A percentile compares a stretch with the other conserved stretches of the same genome.
These are phyloP conservation scores for Jaltomata sinuosa DNA, from an alignment of 257 asterid genomes.

Conservation along the genomic window DNA sequence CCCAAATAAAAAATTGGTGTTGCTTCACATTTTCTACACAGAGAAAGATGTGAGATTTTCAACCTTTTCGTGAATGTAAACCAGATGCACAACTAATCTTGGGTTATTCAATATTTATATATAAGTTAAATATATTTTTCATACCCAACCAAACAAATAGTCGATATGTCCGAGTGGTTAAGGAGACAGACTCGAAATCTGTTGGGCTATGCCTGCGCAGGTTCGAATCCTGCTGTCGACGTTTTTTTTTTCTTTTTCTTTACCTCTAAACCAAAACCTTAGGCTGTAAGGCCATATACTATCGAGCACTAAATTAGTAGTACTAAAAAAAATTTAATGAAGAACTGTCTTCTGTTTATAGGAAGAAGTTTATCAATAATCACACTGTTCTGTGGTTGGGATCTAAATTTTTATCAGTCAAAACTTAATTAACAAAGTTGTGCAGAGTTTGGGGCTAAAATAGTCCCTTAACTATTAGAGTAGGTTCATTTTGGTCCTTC, in stretches of 20 bases:
- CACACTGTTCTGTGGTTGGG: not conserved
- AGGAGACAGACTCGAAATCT: slow-evolving; percentile 61
- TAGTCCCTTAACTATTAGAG: no score
- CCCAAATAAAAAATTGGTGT: not conserved
- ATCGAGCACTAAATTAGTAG: no score
- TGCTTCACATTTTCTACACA: not conserved
- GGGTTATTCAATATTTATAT: no score
- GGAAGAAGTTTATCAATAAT: not conserved
- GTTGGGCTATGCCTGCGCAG: slow-evolving; percentile 66
- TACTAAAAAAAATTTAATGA: no score
- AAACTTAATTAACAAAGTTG: not conserved
- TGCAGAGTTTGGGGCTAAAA: no score
- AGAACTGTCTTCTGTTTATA: not conserved
- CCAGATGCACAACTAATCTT: no score
- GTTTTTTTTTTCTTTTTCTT: not conserved
- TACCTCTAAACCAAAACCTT: not conserved
- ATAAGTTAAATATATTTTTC: no score
- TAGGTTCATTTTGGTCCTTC: no score
- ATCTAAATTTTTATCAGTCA: not conserved
- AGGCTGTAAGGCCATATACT: no score
- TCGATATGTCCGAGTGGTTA: slow-evolving; percentile 62
- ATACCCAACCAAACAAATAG: no score
- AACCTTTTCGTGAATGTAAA: not conserved
- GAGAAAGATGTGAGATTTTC: not conserved
- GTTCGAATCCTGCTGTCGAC: slow-evolving; percentile 64